phyloP scores from a whole-genome alignment of 352 stramenopile genomes.

The Lagenidium giganteum region DNA sequence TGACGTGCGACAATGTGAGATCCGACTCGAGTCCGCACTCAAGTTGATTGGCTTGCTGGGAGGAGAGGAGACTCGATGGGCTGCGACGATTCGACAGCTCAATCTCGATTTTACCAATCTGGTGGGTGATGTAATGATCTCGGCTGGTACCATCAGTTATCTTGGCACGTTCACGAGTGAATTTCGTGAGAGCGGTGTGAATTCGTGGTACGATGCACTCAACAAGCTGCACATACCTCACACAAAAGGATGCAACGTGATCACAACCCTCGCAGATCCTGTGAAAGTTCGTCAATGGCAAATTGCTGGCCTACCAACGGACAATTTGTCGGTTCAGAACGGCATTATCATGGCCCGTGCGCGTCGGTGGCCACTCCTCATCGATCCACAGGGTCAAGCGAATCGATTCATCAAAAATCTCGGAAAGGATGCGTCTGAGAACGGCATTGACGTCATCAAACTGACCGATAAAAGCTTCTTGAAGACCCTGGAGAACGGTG shows the following conservation, averaged over 20 bases:
- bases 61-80: conserved; percentile 88
- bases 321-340: conserved; percentile 91
- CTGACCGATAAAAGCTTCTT: conserved; percentile 78
- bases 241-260: conserved; percentile 81
- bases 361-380: conserved; percentile 87
- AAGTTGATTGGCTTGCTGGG: conserved; percentile 89
- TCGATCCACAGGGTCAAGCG: conserved; percentile 91
- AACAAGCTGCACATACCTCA: conserved; percentile 71
- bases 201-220: conserved; percentile 80
- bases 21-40: conserved; percentile 83
- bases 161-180: conserved; percentile 91
- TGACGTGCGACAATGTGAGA: conserved; percentile 80
- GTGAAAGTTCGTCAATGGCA: conserved; percentile 90
- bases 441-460: conserved; percentile 84
- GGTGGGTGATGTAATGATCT: conserved; percentile 89
- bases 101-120: conserved; percentile 83
- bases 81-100: conserved; percentile 79
- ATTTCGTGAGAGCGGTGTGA: conserved; percentile 84
- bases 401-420: conserved; percentile 94
- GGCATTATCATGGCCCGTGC: conserved; percentile 90
- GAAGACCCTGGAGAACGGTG: conserved; percentile 87
- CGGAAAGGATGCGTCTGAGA: conserved; percentile 78
- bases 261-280: conserved; percentile 86
- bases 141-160: conserved; percentile 91
- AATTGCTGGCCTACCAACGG: conserved; percentile 87